A percentile compares a stretch with the other conserved stretches of the same genome.
phyloP scores from a whole-genome alignment of 768 basidiomycete genomes.

The Kwoniella sp. region DNA sequence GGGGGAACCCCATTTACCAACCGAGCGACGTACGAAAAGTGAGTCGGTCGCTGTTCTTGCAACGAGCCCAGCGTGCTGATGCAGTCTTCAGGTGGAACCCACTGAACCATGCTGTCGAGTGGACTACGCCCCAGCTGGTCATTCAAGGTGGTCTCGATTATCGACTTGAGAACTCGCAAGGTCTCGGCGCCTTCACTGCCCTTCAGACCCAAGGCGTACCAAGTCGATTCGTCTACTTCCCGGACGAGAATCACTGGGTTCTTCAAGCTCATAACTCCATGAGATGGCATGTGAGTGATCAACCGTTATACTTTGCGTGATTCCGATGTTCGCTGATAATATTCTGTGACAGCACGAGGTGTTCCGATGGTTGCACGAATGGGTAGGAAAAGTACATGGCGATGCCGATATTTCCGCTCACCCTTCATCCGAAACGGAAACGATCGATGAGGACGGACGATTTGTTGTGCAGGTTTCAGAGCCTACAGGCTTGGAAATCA shows the following conservation, averaged over 20 bases:
- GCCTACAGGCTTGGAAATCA: not conserved
- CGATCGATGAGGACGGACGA: not conserved
- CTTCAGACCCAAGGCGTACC: conserved; percentile 60
- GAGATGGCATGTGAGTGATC: conserved; percentile 66
- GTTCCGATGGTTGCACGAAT: conserved; percentile 77
- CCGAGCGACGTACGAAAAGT: conserved; percentile 44
- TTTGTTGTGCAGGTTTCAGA: conserved; percentile 9
- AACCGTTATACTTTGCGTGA: not conserved
- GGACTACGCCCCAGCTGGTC: conserved; percentile 80
- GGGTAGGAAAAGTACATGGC: conserved; percentile 46
- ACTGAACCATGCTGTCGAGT: conserved; percentile 75
- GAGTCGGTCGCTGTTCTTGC: conserved; percentile 3
- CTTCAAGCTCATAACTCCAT: conserved; percentile 63
- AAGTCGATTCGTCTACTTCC: conserved; percentile 45
- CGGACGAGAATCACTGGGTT: conserved; percentile 61
- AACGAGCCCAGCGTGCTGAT: no score
- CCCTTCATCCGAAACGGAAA: not conserved
- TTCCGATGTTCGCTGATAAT: not conserved
- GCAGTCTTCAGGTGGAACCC: conserved; percentile 68
- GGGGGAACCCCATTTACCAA: conserved; percentile 33
- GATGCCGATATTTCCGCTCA: not conserved
- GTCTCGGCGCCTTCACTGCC: conserved; percentile 81
- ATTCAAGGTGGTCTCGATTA: conserved; percentile 89
- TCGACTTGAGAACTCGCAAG: conserved; percentile 79
- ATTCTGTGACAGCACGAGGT: conserved; percentile 66